Conservation (phyloP, 768 basidiomycete species). For the Multifurca ochricompacta region DNA sequence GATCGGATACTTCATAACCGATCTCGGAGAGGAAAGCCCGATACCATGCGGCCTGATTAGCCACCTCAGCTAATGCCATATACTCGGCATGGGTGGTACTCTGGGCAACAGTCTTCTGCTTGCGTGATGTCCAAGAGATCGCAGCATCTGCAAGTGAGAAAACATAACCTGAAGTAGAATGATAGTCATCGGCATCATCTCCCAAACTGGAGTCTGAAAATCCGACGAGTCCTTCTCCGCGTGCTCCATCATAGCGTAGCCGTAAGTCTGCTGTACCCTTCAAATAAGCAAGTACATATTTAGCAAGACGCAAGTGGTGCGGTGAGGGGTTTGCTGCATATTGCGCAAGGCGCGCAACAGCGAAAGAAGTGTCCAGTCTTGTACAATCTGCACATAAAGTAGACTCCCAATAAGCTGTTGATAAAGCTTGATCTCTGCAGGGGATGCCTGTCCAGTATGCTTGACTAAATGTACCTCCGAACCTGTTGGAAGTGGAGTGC, state of each 20-base stretch:
- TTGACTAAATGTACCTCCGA: neutral
- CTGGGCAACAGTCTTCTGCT: conserved; percentile 31
- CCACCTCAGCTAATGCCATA: conserved; percentile 28
- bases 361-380: neutral
- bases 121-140: conserved; percentile 32
- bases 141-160: conserved; percentile 27
- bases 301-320: too few species aligned
- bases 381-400: neutral
- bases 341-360: neutral
- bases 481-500: neutral
- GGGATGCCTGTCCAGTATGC: neutral
- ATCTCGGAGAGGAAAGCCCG: too few species aligned
- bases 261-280: too few species aligned
- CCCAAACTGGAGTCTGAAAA: conserved; percentile 27
- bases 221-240: neutral
- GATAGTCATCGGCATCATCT: conserved; percentile 18
- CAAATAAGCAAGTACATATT: too few species aligned
- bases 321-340: too few species aligned
- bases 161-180: conserved; percentile 25
- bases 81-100: conserved; percentile 38
- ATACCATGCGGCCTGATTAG: conserved; percentile 31
- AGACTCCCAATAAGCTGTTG: too few species aligned
- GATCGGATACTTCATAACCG: too few species aligned
- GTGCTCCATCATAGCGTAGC: neutral
- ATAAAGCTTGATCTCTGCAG: neutral